Percentiles rank a stretch among this genome's conserved stretches.
Conservation (phyloP, 768 basidiomycete genomes). For the Basidioascus undulatus region DNA sequence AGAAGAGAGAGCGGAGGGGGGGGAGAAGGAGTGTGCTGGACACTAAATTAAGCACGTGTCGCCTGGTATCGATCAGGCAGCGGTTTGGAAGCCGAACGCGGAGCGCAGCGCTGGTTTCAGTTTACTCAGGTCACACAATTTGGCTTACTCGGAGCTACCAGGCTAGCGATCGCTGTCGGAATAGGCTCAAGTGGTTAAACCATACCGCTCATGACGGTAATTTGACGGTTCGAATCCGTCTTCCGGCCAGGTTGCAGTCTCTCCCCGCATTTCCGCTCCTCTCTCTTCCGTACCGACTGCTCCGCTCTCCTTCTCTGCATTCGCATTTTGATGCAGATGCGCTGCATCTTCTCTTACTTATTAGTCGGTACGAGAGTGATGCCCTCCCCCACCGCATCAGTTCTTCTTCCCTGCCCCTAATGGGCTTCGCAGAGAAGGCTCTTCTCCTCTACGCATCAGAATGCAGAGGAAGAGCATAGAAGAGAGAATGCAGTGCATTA, state of each 20-base stretch:
- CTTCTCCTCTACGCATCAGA: too few relatives aligned
- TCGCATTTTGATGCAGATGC: neutral
- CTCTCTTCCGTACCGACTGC: too few relatives aligned
- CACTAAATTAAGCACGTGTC: neutral
- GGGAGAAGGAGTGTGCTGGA: neutral
- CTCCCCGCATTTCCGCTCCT: neutral
- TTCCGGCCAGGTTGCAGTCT: too few relatives aligned
- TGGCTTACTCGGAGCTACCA: slow-evolving; percentile 12
- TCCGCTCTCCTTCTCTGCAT: too few relatives aligned
- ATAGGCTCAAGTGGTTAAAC: too few relatives aligned
- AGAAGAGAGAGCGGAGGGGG: neutral
- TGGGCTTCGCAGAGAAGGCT: too few relatives aligned
- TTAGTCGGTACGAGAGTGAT: neutral
- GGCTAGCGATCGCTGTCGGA: too few relatives aligned
- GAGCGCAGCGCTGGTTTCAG: slow-evolving; percentile 12
- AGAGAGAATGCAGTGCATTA: too few relatives aligned
- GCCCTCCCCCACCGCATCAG: too few relatives aligned
- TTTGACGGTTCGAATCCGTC: neutral
- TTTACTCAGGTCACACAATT: slow-evolving; percentile 14
- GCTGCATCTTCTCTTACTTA: neutral
- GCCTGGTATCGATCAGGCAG: neutral
- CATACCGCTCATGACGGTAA: neutral
- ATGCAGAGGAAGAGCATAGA: neutral
- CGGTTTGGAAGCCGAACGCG: neutral
- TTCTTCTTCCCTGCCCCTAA: too few relatives aligned